Evolutionary conservation across 2,329 filamentous ascomycete genomes (phyloP).

Genomic region (Talaromyces sp.): DNA sequence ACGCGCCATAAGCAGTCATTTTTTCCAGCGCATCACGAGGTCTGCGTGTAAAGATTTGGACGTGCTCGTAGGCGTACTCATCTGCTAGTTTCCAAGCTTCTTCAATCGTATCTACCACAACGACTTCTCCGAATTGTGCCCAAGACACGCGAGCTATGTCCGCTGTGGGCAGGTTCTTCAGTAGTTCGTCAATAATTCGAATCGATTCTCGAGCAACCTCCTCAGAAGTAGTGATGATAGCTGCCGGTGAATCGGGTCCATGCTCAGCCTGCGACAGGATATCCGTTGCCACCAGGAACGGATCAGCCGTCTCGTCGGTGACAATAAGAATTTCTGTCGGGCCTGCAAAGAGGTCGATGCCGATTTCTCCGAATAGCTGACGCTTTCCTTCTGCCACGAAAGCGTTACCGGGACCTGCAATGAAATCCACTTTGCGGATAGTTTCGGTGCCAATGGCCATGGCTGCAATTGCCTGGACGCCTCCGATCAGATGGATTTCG

Average conservation of each 20-base stretch:
- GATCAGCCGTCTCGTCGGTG: conserved; percentile 48
- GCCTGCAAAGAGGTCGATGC: conserved; percentile 54
- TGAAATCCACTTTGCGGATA: conserved; percentile 50
- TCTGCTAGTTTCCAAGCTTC: conserved; percentile 48
- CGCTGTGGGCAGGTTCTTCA: conserved; percentile 44
- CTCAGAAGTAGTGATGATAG: conserved; percentile 50
- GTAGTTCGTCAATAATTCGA: conserved; percentile 34
- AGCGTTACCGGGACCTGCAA: conserved; percentile 54
- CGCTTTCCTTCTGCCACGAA: conserved; percentile 56
- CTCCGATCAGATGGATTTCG: conserved; percentile 51
- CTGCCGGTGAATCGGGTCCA: conserved; percentile 51
- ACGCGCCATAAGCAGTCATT: conserved; percentile 51
- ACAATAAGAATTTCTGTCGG: conserved; percentile 54
- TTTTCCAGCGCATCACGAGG: conserved; percentile 50
- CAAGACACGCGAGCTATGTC: conserved; percentile 46
- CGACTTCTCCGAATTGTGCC: conserved; percentile 48
- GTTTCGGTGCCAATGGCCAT: conserved; percentile 53
- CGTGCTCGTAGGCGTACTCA: conserved; percentile 51
- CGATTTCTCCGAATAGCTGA: conserved; percentile 53
- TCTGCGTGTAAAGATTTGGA: conserved; percentile 49
- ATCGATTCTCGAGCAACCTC: conserved; percentile 41
- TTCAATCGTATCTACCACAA: conserved; percentile 43
- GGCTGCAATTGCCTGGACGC: conserved; percentile 53
- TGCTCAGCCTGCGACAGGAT: conserved; percentile 52
- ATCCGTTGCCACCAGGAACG: conserved; percentile 47